Evolutionary conservation across 495 filamentous ascomycete genomes (phyloP).

Genomic region (Usnea hakonensis): DNA sequence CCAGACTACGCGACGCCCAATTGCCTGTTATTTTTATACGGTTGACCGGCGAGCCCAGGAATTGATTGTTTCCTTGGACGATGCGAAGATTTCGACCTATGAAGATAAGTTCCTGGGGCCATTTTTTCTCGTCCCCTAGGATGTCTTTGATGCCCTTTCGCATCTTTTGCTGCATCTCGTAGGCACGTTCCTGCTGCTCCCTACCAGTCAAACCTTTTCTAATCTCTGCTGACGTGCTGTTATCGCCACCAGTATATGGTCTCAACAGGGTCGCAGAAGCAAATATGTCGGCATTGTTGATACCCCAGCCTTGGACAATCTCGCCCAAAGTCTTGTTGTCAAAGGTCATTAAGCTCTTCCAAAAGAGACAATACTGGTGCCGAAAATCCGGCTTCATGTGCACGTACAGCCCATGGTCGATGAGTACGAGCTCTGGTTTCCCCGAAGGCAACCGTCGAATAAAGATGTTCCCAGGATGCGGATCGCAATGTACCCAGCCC

Average conservation of each 20-base stretch:
- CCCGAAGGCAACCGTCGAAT: slow-evolving; percentile 76
- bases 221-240: slow-evolving; percentile 52
- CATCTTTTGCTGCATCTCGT: slow-evolving; percentile 78
- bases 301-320: slow-evolving; percentile 72
- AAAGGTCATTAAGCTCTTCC: slow-evolving; percentile 87
- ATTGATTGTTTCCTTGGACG: slow-evolving; percentile 75
- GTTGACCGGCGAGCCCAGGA: slow-evolving; percentile 88
- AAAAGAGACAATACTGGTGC: slow-evolving; percentile 84
- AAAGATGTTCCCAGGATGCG: slow-evolving; percentile 96
- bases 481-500: slow-evolving; percentile 90
- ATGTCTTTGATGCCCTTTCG: slow-evolving; percentile 77
- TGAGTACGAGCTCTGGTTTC: slow-evolving; percentile 80
- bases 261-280: slow-evolving; percentile 82
- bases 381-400: slow-evolving; percentile 78
- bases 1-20: slow-evolving; percentile 77
- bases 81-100: slow-evolving; percentile 93
- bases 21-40: slow-evolving; percentile 86
- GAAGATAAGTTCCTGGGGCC: slow-evolving; percentile 90
- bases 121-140: slow-evolving; percentile 81
- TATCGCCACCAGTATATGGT: slow-evolving; percentile 80
- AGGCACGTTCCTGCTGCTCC: slow-evolving; percentile 52
- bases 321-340: slow-evolving; percentile 72
- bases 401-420: slow-evolving; percentile 95
- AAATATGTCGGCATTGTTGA: slow-evolving; percentile 83
- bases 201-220: slow-evolving; percentile 51